Conservation (phyloP, 352 stramenopile species). For the Phytopythium litorale region DNA sequence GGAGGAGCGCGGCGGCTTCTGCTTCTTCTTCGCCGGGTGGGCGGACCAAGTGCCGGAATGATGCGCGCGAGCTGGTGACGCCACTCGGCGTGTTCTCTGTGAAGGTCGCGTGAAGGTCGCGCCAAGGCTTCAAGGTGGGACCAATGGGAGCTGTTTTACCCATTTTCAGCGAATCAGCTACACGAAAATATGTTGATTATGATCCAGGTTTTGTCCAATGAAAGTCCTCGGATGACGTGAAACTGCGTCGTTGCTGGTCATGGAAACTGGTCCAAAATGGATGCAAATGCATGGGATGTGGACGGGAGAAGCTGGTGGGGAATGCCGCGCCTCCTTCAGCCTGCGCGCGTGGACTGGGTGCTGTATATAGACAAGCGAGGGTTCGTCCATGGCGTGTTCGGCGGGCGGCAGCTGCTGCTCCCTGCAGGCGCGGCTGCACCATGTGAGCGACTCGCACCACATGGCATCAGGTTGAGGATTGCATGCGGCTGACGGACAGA, state of each 20-base stretch:
- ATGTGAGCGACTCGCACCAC: constrained; percentile 10
- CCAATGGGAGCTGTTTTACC: background rate
- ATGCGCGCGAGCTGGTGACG: constrained; percentile 10
- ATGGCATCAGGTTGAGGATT: background rate
- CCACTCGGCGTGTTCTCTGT: background rate
- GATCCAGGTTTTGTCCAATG: background rate
- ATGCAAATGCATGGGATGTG: background rate
- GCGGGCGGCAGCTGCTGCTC: constrained; percentile 14
- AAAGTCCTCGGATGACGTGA: background rate
- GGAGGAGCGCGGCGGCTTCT: background rate
- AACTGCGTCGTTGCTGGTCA: background rate
- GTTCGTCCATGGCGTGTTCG: background rate
- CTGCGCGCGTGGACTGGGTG: background rate
- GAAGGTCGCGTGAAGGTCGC: constrained; percentile 6
- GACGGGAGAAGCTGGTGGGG: background rate
- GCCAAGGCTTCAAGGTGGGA: constrained; percentile 4
- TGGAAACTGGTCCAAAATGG: background rate
- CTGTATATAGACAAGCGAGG: background rate
- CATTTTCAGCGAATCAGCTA: background rate
- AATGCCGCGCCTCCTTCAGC: background rate
- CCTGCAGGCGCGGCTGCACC: constrained; percentile 35
- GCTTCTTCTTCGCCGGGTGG: background rate
- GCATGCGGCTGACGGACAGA: background rate
- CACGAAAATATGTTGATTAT: background rate
- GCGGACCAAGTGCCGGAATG: constrained; percentile 6